These are phyloP conservation scores for Leishmania amazonensis DNA, from an alignment of 208 protist species.

Conservation along the genomic window DNA sequence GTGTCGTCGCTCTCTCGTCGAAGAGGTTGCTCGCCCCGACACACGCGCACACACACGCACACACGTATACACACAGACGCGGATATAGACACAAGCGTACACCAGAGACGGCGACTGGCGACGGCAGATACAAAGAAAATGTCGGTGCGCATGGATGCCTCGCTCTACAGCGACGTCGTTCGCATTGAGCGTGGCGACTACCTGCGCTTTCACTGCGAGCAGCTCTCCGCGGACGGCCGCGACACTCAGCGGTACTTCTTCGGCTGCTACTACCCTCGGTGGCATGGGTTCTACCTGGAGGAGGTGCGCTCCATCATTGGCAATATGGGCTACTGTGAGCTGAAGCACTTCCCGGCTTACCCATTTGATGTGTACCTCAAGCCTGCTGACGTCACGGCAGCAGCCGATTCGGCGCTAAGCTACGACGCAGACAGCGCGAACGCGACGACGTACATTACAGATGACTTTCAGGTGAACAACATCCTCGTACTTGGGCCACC, in stretches of 20 bases:
- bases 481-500: slow-evolving; percentile 68
- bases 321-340: slow-evolving; percentile 72
- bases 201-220: slow-evolving; percentile 82
- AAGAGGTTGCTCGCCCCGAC: background rate
- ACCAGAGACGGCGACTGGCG: background rate
- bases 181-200: slow-evolving; percentile 84
- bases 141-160: slow-evolving; percentile 75
- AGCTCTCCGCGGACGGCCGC: slow-evolving; percentile 58
- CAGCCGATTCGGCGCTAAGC: background rate
- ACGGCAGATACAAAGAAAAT: slow-evolving; percentile 28
- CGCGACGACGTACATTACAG: slow-evolving; percentile 71
- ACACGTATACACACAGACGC: background rate
- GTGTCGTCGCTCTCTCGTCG: background rate
- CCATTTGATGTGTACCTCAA: slow-evolving; percentile 84
- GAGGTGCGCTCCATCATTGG: slow-evolving; percentile 87
- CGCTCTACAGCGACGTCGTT: slow-evolving; percentile 82
- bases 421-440: slow-evolving; percentile 42
- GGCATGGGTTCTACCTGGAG: slow-evolving; percentile 89
- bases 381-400: background rate
- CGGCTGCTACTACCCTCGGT: slow-evolving; percentile 90
- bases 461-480: slow-evolving; percentile 81
- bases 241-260: slow-evolving; percentile 90
- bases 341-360: slow-evolving; percentile 79
- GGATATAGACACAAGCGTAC: background rate
- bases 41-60: background rate